phyloP scores from a whole-genome alignment of 2,329 filamentous ascomycete genomes.

The Metarhizium rileyi region DNA sequence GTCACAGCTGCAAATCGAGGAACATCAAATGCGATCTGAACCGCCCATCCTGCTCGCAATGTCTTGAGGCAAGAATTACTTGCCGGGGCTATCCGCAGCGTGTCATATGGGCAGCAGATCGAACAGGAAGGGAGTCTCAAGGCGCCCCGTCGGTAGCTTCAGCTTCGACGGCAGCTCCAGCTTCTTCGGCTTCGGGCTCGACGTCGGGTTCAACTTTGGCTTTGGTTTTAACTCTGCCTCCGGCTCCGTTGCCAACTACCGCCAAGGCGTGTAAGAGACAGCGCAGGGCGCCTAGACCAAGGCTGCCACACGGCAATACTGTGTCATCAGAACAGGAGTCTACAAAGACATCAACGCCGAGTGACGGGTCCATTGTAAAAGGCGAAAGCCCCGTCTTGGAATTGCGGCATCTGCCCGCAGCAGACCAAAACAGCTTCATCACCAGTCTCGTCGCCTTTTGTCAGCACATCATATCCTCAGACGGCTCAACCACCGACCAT shows the following conservation, averaged over 20 bases:
- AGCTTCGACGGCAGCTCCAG: neutral
- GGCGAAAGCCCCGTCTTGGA: slow-evolving; percentile 1
- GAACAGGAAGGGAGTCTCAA: slow-evolving; percentile 4
- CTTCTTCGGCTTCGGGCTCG: neutral
- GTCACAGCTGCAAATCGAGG: slow-evolving; percentile 15
- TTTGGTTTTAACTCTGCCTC: neutral
- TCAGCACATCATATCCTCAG: slow-evolving; percentile 14
- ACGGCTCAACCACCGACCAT: slow-evolving; percentile 1
- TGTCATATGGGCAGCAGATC: slow-evolving; percentile 18
- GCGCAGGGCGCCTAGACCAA: slow-evolving; percentile 1
- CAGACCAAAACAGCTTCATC: slow-evolving; percentile 14
- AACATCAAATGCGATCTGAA: slow-evolving; percentile 20
- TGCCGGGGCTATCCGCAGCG: slow-evolving; percentile 23
- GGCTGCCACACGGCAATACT: neutral
- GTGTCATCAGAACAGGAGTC: neutral
- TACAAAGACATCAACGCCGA: neutral
- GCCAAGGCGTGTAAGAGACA: neutral
- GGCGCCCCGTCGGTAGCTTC: neutral
- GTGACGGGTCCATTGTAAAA: neutral
- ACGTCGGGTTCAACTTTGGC: neutral
- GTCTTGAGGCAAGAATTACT: slow-evolving; percentile 16
- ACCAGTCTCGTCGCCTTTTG: slow-evolving; percentile 15
- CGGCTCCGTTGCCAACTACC: neutral
- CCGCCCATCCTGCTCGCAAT: slow-evolving; percentile 16
- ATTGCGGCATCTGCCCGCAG: neutral